Conservation (phyloP, 768 basidiomycete genomes). For the Chalciporus pseudorubinellus region DNA sequence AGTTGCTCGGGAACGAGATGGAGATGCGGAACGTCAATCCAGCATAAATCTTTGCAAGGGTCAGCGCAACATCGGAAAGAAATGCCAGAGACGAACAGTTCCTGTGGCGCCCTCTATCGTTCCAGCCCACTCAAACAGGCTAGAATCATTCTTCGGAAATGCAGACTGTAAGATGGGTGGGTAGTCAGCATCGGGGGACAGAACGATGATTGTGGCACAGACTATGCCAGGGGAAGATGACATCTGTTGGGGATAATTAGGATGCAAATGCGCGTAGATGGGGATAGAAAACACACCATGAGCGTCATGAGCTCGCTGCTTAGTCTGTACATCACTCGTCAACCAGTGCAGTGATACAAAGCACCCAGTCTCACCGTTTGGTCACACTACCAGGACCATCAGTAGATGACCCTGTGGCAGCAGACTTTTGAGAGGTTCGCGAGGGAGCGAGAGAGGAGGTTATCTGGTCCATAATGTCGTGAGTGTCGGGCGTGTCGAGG, state of each 20-base stretch:
- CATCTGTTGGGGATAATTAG: constrained; percentile 53
- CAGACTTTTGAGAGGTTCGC: constrained; percentile 56
- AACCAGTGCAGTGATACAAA: neutral
- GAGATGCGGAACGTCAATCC: constrained; percentile 80
- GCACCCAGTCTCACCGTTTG: constrained; percentile 58
- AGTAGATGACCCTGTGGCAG: constrained; percentile 47
- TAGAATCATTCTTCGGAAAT: constrained; percentile 83
- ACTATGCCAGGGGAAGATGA: constrained; percentile 87
- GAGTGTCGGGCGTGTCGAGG: constrained; percentile 8
- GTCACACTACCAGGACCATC: constrained; percentile 76
- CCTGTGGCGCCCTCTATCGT: constrained; percentile 80
- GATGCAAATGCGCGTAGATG: neutral
- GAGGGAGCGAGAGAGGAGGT: constrained; percentile 59
- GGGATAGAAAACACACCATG: constrained; percentile 57
- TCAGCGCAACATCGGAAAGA: constrained; percentile 1
- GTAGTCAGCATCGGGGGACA: neutral
- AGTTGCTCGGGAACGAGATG: constrained; percentile 83
- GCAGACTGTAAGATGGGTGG: constrained; percentile 58
- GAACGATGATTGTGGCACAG: constrained; percentile 26
- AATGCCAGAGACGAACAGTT: constrained; percentile 42
- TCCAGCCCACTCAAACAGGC: constrained; percentile 87
- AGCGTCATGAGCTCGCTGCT: constrained; percentile 85
- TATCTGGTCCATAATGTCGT: constrained; percentile 65
- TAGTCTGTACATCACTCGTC: constrained; percentile 43
- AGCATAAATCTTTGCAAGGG: constrained; percentile 60